Evolutionary conservation across 73 alveolate genomes (phyloP), one percentile per base, ranked within the genome.

Genomic region (Paramecium octaurelia): DNA sequence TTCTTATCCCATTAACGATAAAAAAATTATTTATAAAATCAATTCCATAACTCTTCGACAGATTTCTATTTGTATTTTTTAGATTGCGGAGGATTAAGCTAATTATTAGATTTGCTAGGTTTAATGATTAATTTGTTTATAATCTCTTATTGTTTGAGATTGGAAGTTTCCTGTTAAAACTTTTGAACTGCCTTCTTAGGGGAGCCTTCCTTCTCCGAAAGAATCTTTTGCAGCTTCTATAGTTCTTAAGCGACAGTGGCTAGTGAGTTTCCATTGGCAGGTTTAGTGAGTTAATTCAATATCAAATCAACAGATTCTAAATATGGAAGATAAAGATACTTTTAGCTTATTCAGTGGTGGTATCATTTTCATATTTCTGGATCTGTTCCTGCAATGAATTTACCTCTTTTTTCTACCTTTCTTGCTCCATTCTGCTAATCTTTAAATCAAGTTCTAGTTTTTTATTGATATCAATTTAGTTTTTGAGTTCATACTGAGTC

Each of bases 1-100:
- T 75, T 75, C 88, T 23, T 75, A 38, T 42, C 88, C 88, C 88
- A 75, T 75, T 38, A 75, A 38, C 84, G 88, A 75, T 31, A 35
- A 68, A 75, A 40, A 35, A 75, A 29, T 75, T 35, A 35, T 31
- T 64, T 23, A 64, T 31, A 31, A 64, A 64, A 64, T 64, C 84
- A 64, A 64, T 64, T 64, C 84, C 84, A 64, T 34, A 64, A 64
- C 24, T 64, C 48, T 42, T 64, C 84, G 5, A 20, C 27, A 16
- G 84, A 27, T 64, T 64, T 64, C 29, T 64, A 34, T 64, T 64
- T 64, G 8, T 31, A 34, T 59, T 59, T 59, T 29, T 59, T 59
- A 9, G 21, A 24, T 7, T 4, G 16, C 1, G 43, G 31, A 23
- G 40, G 43, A 59, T 59, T 21, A 23, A 59, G 40, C 23, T 59